Conservation (phyloP, 1,284 basidiomycete species). For the Hemileia vastatrix region DNA sequence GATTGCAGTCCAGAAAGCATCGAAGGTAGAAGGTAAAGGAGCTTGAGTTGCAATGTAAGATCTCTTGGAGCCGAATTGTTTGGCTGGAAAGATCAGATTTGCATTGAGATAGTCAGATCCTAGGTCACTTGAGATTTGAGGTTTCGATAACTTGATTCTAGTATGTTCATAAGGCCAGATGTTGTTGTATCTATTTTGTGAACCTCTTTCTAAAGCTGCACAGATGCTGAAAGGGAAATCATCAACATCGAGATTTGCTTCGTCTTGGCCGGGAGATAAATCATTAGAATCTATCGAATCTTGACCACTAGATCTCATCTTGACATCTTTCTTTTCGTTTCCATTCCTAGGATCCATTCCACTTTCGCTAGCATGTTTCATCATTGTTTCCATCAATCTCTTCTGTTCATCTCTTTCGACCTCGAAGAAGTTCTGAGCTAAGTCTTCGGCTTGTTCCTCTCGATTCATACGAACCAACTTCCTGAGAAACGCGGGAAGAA, state of each 20-base stretch:
- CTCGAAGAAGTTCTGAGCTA: conserved; percentile 82
- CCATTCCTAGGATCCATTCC: conserved; percentile 3
- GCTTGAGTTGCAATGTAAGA: conserved; percentile 95
- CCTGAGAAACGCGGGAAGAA: conserved; percentile 55
- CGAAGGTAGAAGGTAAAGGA: conserved; percentile 76
- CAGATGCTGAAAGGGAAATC: conserved; percentile 73
- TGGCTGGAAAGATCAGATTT: conserved; percentile 59
- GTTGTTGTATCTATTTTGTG: conserved; percentile 75
- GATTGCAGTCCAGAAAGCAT: conserved; percentile 77
- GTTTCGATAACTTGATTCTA: conserved; percentile 34
- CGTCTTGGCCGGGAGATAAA: not conserved
- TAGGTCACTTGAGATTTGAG: conserved; percentile 25
- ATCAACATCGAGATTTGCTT: not conserved
- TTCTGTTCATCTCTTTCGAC: conserved; percentile 84
- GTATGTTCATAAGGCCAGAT: conserved; percentile 94
- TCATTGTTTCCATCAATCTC: conserved; percentile 80
- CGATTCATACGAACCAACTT: conserved; percentile 53
- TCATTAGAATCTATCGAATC: too few relatives aligned
- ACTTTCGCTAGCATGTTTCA: conserved; percentile 59
- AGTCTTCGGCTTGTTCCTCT: conserved; percentile 60
- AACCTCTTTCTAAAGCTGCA: conserved; percentile 86
- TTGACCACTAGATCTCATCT: too few relatives aligned
- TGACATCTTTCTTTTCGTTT: not conserved
- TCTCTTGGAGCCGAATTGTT: conserved; percentile 44
- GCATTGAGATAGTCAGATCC: conserved; percentile 80